A percentile compares a stretch with the other conserved stretches of the same genome.
Evolutionary conservation across 306 rosid genomes (phyloP).

Genomic region (Cicer bijugum): DNA sequence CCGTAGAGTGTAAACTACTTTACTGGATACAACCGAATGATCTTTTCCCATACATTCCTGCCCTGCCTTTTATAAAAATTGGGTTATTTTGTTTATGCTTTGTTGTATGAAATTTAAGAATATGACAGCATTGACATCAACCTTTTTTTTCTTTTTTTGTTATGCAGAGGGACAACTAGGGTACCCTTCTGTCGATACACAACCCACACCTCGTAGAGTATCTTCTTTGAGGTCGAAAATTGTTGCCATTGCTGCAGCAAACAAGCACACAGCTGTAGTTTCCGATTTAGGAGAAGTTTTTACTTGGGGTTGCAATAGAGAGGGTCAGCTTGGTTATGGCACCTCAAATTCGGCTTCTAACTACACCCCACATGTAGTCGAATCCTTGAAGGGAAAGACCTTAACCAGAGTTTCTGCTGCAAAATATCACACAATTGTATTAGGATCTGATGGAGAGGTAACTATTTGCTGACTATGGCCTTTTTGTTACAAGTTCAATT

Average conservation of each 20-base stretch:
- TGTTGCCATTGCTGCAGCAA: constrained; percentile 90
- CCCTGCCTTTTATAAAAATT: constrained; percentile 21
- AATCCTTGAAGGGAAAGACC: constrained; percentile 87
- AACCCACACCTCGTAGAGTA: constrained; percentile 94
- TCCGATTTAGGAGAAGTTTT: constrained; percentile 87
- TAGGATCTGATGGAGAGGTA: constrained; percentile 99
- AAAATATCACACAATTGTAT: constrained; percentile 84
- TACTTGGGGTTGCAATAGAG: constrained; percentile 96
- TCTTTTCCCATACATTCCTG: constrained; percentile 38
- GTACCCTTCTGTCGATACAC: constrained; percentile 92
- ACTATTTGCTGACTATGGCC: constrained; percentile 36
- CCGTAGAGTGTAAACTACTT: constrained; percentile 9
- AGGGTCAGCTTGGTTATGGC: constrained; percentile 98
- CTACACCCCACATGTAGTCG: constrained; percentile 86
- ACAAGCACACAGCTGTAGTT: constrained; percentile 94
- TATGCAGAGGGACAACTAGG: constrained; percentile 98
- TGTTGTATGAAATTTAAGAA: constrained; percentile 36
- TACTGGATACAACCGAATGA: constrained; percentile 1
- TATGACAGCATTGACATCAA: constrained; percentile 35
- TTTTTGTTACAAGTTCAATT: constrained; percentile 22
- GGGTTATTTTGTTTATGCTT: constrained; percentile 25
- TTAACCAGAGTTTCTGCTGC: constrained; percentile 79
- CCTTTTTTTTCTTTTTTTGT: constrained; percentile 24
- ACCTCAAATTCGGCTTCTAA: constrained; percentile 98
- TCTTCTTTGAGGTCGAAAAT: constrained; percentile 76